These are phyloP conservation scores for Phytopythium delawarense DNA, from an alignment of 352 stramenopile genomes.

Conservation along the genomic window DNA sequence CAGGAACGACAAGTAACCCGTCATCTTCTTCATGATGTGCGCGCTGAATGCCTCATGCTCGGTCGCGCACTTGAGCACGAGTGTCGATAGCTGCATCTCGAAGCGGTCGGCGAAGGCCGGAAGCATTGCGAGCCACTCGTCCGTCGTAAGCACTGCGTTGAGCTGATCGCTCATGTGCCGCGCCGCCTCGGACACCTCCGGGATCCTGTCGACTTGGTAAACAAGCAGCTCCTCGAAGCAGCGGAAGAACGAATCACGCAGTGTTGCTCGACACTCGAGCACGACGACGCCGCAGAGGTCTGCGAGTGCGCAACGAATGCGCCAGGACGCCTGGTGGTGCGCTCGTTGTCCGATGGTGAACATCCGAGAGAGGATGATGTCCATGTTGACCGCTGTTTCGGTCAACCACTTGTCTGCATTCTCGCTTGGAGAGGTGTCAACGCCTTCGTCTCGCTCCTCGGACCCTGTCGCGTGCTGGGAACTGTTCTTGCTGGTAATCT, in stretches of 20 bases:
- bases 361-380: constrained; percentile 56
- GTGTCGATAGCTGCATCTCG: constrained; percentile 61
- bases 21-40: constrained; percentile 59
- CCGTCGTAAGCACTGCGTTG: constrained; percentile 16
- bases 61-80: constrained; percentile 54
- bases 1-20: constrained; percentile 64
- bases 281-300: constrained; percentile 57
- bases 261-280: constrained; percentile 36
- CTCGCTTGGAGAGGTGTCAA: neutral
- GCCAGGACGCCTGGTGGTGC: constrained; percentile 41
- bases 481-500: neutral
- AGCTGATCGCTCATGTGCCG: constrained; percentile 15
- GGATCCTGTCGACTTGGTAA: constrained; percentile 50
- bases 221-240: constrained; percentile 81
- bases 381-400: constrained; percentile 52
- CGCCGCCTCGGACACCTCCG: constrained; percentile 21
- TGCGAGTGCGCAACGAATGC: constrained; percentile 55
- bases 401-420: constrained; percentile 43
- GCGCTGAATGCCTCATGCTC: constrained; percentile 59
- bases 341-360: constrained; percentile 38
- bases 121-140: constrained; percentile 58
- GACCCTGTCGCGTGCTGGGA: too few species aligned
- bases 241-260: constrained; percentile 61
- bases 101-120: constrained; percentile 62
- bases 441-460: neutral